Evolutionary conservation across 1,139 yeast genomes (phyloP).

Genomic region (Kurtzmaniella quercitrusa): DNA sequence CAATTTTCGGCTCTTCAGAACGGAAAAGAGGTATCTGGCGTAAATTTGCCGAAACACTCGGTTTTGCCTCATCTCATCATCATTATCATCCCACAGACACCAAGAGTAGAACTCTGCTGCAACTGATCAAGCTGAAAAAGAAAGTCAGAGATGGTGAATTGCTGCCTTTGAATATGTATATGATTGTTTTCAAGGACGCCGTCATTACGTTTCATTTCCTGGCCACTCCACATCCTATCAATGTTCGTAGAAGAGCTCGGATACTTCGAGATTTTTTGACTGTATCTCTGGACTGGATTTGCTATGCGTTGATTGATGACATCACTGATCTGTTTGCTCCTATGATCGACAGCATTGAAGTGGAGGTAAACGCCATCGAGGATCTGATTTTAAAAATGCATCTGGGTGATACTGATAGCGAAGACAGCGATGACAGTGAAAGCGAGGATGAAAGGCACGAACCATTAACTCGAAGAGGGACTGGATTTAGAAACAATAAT

Average conservation of each 20-base stretch:
- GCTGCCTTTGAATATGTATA: constrained; percentile 88
- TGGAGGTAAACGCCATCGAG: constrained; percentile 87
- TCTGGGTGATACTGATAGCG: constrained; percentile 52
- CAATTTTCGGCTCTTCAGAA: constrained; percentile 17
- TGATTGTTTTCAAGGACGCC: constrained; percentile 85
- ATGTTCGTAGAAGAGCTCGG: constrained; percentile 90
- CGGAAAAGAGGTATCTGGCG: constrained; percentile 17
- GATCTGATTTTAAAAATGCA: constrained; percentile 88
- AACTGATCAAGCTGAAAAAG: constrained; percentile 13
- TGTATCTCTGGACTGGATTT: constrained; percentile 94
- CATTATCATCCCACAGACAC: background rate
- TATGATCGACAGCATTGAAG: constrained; percentile 87
- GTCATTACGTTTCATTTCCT: constrained; percentile 91
- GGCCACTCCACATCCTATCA: constrained; percentile 94
- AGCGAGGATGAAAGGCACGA: constrained; percentile 24
- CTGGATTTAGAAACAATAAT: constrained; percentile 2
- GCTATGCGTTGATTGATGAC: constrained; percentile 94
- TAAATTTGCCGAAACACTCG: constrained; percentile 12
- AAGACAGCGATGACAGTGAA: constrained; percentile 38
- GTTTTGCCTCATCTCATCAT: background rate
- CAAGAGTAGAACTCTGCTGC: background rate
- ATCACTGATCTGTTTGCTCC: constrained; percentile 98
- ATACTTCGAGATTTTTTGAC: constrained; percentile 81
- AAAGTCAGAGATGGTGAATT: constrained; percentile 66
- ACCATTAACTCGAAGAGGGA: constrained; percentile 2